Percentiles rank a stretch among this genome's conserved stretches.
phyloP scores from a whole-genome alignment of 1,284 basidiomycete genomes.

The Chalciporus sp. region DNA sequence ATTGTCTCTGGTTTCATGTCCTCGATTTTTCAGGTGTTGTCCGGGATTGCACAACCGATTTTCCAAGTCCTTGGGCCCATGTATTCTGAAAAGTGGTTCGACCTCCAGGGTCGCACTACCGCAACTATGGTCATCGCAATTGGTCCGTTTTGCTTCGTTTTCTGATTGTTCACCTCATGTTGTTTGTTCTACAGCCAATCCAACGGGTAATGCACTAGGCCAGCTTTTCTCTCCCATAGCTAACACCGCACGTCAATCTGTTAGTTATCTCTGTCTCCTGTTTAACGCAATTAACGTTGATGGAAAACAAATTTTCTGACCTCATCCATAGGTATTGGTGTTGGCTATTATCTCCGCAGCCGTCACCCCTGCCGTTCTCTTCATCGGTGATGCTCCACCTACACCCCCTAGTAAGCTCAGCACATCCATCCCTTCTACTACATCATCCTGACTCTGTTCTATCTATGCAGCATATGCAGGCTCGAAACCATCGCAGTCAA shows the following conservation, averaged over 20 bases:
- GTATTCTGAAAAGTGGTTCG: constrained; percentile 82
- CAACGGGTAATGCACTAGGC: constrained; percentile 65
- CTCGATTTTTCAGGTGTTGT: constrained; percentile 22
- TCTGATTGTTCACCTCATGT: no score
- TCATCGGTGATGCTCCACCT: constrained; percentile 34
- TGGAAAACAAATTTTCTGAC: not conserved
- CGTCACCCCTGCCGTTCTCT: constrained; percentile 61
- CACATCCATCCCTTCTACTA: no score
- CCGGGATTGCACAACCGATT: constrained; percentile 63
- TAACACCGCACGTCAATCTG: constrained; percentile 56
- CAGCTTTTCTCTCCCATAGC: constrained; percentile 69
- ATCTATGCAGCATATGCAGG: constrained; percentile 59
- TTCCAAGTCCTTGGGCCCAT: constrained; percentile 75
- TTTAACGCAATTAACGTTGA: not conserved
- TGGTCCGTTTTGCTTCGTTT: no score
- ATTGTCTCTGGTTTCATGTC: constrained; percentile 10
- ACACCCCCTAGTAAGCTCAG: constrained; percentile 68
- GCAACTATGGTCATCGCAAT: constrained; percentile 79
- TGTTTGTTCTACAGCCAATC: constrained; percentile 47
- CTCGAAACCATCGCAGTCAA: constrained; percentile 54
- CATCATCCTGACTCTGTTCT: no score
- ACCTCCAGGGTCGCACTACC: constrained; percentile 69
- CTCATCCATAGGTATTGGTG: constrained; percentile 56
- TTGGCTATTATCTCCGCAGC: constrained; percentile 70
- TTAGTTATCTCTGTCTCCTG: constrained; percentile 34